phyloP scores from a whole-genome alignment of 768 basidiomycete genomes.

The Mycena pura region DNA sequence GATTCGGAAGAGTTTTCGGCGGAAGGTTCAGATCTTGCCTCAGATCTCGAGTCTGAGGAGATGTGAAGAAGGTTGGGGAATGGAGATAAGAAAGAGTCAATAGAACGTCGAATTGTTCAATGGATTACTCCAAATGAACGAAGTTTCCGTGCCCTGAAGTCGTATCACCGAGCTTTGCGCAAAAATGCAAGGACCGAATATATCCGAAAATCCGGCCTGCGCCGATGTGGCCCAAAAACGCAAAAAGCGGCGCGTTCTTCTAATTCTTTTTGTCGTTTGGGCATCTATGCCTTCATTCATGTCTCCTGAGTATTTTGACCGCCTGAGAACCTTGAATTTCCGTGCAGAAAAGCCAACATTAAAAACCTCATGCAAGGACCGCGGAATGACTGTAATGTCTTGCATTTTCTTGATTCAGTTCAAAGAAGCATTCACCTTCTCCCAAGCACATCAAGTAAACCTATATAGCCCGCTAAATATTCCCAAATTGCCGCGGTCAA shows the following conservation, averaged over 20 bases:
- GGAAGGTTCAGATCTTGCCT: not conserved
- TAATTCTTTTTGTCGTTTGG: not conserved
- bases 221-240: not conserved
- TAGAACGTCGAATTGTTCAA: not conserved
- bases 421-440: not conserved
- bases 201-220: not conserved
- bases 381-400: not conserved
- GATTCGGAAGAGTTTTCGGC: not conserved
- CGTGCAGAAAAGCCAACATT: not conserved
- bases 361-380: not conserved
- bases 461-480: not conserved
- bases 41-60: not conserved
- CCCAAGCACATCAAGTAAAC: not conserved
- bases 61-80: not conserved
- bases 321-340: not conserved
- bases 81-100: no score
- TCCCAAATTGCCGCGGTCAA: not conserved
- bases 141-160: no score
- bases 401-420: no score
- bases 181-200: no score
- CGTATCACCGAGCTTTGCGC: no score
- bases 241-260: not conserved
- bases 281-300: not conserved
- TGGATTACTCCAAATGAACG: not conserved
- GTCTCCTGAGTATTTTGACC: not conserved